Evolutionary conservation across 2,329 filamentous ascomycete species (phyloP).

Genomic region (Aureobasidium sp.): DNA sequence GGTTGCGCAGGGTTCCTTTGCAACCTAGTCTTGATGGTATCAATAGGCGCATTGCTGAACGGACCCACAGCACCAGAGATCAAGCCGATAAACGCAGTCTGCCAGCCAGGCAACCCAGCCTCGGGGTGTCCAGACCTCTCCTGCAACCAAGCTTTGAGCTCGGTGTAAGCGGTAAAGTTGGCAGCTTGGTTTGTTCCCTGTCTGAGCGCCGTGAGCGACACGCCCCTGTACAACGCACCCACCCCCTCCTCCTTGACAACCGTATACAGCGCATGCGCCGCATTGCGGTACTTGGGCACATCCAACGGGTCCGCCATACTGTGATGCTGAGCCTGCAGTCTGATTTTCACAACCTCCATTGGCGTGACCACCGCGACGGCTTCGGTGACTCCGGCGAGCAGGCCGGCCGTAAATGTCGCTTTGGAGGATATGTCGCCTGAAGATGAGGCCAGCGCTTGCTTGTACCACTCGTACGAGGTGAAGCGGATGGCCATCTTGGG

Average conservation of each 20-base stretch:
- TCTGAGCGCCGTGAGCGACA: conserved; percentile 82
- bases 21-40: conserved; percentile 95
- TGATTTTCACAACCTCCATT: conserved; percentile 99
- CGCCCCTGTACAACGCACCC: conserved; percentile 82
- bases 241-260: conserved; percentile 86
- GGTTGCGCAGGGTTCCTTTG: conserved; percentile 79
- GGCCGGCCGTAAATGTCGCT: conserved; percentile 71
- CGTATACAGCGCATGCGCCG: conserved; percentile 73
- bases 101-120: conserved; percentile 67
- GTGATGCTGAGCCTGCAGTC: conserved; percentile 95
- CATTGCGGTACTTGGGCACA: conserved; percentile 93
- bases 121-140: conserved; percentile 61
- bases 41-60: conserved; percentile 92
- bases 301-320: conserved; percentile 95
- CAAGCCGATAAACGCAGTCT: conserved; percentile 84
- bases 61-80: conserved; percentile 92
- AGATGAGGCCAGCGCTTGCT: conserved; percentile 66
- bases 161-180: conserved; percentile 96
- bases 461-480: conserved; percentile 94
- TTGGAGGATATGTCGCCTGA: conserved; percentile 56
- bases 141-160: conserved; percentile 76
- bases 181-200: conserved; percentile 97
- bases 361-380: conserved; percentile 93
- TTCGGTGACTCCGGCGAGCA: conserved; percentile 89
- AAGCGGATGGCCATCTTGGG: conserved; percentile 99